A percentile compares a stretch with the other conserved stretches of the same genome.
phyloP scores from a whole-genome alignment of 495 filamentous ascomycete species.

The Podospora conica region DNA sequence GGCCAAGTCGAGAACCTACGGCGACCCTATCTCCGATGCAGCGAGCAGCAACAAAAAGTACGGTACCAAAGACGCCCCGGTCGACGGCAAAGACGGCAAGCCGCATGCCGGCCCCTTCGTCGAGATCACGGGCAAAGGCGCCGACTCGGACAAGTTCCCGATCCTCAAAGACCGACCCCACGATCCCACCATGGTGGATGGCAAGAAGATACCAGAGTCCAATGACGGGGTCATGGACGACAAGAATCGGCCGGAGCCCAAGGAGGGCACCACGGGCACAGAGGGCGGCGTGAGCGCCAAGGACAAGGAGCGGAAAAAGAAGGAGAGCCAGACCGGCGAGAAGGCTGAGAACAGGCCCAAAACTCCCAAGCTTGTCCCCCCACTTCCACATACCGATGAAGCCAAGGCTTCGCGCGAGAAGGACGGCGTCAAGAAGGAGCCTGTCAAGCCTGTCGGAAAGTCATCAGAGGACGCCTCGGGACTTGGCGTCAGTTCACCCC shows the following conservation, averaged over 20 bases:
- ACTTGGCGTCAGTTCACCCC: conserved; percentile 53
- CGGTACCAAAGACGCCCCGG: conserved; percentile 82
- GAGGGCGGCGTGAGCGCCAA: conserved; percentile 84
- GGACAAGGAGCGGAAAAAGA: conserved; percentile 58
- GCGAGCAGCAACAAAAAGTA: conserved; percentile 30
- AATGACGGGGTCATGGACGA: conserved; percentile 94
- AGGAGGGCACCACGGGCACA: conserved; percentile 78
- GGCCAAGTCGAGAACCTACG: conserved; percentile 6
- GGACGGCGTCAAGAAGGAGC: conserved; percentile 19
- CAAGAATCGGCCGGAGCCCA: conserved; percentile 62
- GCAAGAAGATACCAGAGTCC: conserved; percentile 64
- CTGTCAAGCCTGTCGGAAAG: conserved; percentile 23
- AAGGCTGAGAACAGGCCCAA: conserved; percentile 68
- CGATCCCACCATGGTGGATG: conserved; percentile 48
- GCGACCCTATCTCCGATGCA: conserved; percentile 9
- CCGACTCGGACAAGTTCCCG: conserved; percentile 39
- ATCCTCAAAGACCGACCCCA: conserved; percentile 41
- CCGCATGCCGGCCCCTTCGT: conserved; percentile 89
- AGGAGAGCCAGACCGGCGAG: conserved; percentile 53
- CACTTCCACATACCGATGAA: conserved; percentile 72
- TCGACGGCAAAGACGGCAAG: conserved; percentile 93
- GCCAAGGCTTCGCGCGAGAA: conserved; percentile 46
- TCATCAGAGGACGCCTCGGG: conserved; percentile 46
- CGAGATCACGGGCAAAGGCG: conserved; percentile 48
- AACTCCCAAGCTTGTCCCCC: conserved; percentile 76